Evolutionary conservation across 371 early-diverging fungal species (phyloP).

Genomic region (Apophysomyces trapeziformis): DNA sequence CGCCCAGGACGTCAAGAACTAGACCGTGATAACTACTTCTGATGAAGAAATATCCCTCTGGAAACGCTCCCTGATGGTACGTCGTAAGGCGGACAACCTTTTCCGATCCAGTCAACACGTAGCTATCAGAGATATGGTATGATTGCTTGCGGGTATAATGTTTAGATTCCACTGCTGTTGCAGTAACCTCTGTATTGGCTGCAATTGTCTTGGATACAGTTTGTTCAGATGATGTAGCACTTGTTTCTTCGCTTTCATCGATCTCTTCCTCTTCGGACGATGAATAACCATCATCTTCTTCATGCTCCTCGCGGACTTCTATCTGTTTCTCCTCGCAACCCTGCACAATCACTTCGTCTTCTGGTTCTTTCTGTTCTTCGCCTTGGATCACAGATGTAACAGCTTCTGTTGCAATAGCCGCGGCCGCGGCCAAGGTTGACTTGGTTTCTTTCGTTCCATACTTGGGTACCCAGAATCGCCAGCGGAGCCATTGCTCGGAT

Average conservation of each 20-base stretch:
- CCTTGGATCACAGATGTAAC: not conserved
- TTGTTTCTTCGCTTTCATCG: conserved; percentile 29
- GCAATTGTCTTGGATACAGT: not conserved
- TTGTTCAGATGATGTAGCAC: conserved; percentile 8
- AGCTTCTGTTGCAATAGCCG: conserved; percentile 13
- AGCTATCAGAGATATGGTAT: conserved; percentile 25
- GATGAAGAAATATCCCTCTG: conserved; percentile 50
- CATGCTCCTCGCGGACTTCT: conserved; percentile 32
- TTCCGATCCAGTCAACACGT: conserved; percentile 47
- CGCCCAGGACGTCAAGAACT: conserved; percentile 42
- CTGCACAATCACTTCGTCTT: conserved; percentile 30
- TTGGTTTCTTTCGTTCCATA: conserved; percentile 32
- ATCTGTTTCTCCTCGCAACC: conserved; percentile 33
- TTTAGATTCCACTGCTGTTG: conserved; percentile 9
- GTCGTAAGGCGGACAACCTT: conserved; percentile 45
- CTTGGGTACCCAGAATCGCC: conserved; percentile 46
- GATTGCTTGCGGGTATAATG: conserved; percentile 16
- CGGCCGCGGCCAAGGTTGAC: conserved; percentile 8
- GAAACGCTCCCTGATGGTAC: conserved; percentile 30
- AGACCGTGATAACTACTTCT: conserved; percentile 50
- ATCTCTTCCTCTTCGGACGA: conserved; percentile 28
- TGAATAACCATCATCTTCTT: conserved; percentile 34
- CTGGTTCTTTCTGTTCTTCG: not conserved
- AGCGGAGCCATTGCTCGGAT: conserved; percentile 45
- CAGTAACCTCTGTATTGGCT: conserved; percentile 8